Evolutionary conservation across 805 yeast genomes (phyloP).

Genomic region (Lipomyces sp.): DNA sequence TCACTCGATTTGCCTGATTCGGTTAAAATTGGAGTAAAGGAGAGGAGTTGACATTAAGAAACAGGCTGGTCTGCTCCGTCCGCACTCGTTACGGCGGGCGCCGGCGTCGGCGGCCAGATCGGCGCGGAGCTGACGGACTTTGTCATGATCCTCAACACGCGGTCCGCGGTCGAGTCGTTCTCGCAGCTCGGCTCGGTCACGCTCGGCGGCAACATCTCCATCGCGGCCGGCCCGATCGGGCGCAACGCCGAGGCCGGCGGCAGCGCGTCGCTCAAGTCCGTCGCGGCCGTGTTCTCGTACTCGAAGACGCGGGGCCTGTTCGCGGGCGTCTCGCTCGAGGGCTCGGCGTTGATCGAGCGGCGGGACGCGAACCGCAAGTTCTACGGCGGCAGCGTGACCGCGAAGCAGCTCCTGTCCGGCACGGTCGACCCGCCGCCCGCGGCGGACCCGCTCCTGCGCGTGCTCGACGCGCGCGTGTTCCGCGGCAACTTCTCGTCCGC

Average conservation of each 20-base stretch:
- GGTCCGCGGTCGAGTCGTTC: constrained; percentile 87
- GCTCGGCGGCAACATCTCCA: constrained; percentile 88
- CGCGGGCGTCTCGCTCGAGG: constrained; percentile 97
- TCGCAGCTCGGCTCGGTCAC: constrained; percentile 93
- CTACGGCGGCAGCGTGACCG: constrained; percentile 84
- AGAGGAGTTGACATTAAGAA: no score
- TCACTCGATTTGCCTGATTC: no score
- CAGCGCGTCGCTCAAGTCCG: constrained; percentile 79
- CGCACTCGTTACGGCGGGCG: constrained; percentile 89
- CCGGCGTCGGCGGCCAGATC: constrained; percentile 97
- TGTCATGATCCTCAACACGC: constrained; percentile 83
- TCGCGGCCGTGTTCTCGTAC: constrained; percentile 88
- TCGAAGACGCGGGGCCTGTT: constrained; percentile 94
- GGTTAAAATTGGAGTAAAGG: no score
- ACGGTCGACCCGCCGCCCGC: constrained; percentile 91
- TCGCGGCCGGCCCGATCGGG: constrained; percentile 97
- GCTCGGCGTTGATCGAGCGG: constrained; percentile 93
- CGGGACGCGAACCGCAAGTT: constrained; percentile 95
- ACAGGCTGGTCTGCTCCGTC: constrained; percentile 91
- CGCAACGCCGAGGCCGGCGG: constrained; percentile 98
- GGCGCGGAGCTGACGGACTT: constrained; percentile 97
- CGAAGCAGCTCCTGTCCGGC: constrained; percentile 80
- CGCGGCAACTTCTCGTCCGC: constrained; percentile 50
- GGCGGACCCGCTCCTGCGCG: constrained; percentile 80
- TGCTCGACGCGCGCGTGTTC: constrained; percentile 82